phyloP scores from a whole-genome alignment of 352 stramenopile genomes.

The Phytophthora foliorum region DNA sequence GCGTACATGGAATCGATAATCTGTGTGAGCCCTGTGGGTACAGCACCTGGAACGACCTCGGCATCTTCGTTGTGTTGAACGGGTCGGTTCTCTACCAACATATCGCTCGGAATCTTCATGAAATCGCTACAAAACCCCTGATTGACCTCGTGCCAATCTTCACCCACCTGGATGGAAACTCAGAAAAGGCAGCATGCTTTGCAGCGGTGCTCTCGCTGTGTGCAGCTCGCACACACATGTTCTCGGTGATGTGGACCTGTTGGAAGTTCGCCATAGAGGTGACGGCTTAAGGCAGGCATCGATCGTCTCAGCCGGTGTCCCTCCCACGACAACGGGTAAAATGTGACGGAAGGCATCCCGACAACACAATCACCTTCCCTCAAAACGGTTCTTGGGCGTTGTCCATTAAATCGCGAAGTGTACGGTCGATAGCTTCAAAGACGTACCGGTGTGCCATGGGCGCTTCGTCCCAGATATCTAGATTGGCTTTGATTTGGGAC shows the following conservation, averaged over 20 bases:
- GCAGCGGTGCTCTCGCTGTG: neutral
- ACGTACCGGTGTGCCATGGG: too few relatives aligned
- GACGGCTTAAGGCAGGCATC: slow-evolving; percentile 7
- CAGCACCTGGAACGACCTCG: too few relatives aligned
- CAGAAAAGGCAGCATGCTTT: slow-evolving; percentile 2
- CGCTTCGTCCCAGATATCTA: too few relatives aligned
- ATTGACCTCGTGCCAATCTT: slow-evolving; percentile 3
- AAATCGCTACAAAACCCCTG: neutral
- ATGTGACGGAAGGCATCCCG: slow-evolving; percentile 33
- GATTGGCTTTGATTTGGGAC: too few relatives aligned
- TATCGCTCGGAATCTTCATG: slow-evolving; percentile 1
- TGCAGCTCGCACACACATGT: neutral
- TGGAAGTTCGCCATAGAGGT: neutral
- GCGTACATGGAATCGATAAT: too few relatives aligned
- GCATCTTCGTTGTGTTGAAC: too few relatives aligned
- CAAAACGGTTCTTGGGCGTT: slow-evolving; percentile 28
- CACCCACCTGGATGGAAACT: slow-evolving; percentile 3
- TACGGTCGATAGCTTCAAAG: slow-evolving; percentile 38
- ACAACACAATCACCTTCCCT: slow-evolving; percentile 37
- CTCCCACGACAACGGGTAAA: slow-evolving; percentile 24
- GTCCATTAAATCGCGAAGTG: slow-evolving; percentile 25
- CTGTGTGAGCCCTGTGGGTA: too few relatives aligned
- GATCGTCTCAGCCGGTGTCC: too few relatives aligned
- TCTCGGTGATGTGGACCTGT: slow-evolving; percentile 2
- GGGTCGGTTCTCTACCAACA: slow-evolving; percentile 8